Evolutionary conservation across 441 rosid species (phyloP), one percentile per base, ranked within the genome.

Genomic region (Croton setiger): DNA sequence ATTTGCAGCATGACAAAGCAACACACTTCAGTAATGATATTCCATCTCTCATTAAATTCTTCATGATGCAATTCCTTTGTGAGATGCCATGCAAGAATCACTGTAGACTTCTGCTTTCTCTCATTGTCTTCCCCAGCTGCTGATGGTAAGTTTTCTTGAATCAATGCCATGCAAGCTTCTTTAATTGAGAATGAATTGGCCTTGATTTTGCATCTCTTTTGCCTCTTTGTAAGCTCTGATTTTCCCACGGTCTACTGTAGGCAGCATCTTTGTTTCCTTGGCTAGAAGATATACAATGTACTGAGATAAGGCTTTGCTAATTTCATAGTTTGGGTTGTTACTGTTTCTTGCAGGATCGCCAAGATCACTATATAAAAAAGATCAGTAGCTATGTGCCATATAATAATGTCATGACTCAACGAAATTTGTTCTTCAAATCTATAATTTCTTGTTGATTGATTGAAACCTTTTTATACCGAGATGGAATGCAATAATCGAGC

Each of bases 261-360:
- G 83, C 59, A 84, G 43, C 73, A 75, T 71, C 66, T 61, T 72
- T 39, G 85, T 81, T 12, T 68, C 60, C 60, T 64, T 47, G 59
- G 72, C 75, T 7, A 76, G 57, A 5, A 84, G 82, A 75, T 75
- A 77, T 33, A 73, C 0, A 80, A 84, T 75, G 51, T 82, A 80
- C 7, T 60, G 44, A 0, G 86, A 75, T n/a, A 84, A 44, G 2
- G 17, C 33, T 53, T 52, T 53, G 73, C 80, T 68, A 13, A 52
- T 60, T 51, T 65, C 37, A 21, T 48, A 51, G 11, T 18, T 11
- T 20, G 51, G 60, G 69, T 53, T 66, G 8, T 39, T 21, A 39
- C 39, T 20, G 13, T 53, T 4, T 14, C 7, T 54, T 14, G n/a
- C 66, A 6, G 49, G 52, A 36, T 14, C 4, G 14, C 56, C 39